Conservation (phyloP, 257 asterid species). For the Penstemon newberryi region DNA sequence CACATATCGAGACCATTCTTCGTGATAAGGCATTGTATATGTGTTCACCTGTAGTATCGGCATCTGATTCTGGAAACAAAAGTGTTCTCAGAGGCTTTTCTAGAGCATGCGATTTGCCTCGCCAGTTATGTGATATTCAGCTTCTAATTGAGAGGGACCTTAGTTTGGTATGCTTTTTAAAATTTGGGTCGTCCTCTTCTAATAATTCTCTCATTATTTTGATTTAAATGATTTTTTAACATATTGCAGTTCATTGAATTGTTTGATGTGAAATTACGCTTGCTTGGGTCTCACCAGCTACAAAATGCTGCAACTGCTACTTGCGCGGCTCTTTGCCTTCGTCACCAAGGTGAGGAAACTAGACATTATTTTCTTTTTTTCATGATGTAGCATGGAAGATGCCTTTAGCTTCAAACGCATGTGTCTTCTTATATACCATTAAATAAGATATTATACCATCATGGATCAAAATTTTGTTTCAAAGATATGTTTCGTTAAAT, state of each 20-base stretch:
- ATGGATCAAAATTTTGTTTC: too few relatives aligned
- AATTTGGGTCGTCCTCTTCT: slow-evolving; percentile 16
- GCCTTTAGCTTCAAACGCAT: neutral
- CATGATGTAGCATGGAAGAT: slow-evolving; percentile 13
- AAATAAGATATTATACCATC: neutral
- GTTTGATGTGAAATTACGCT: slow-evolving; percentile 57
- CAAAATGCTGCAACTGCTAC: slow-evolving; percentile 89
- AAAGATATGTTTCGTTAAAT: too few relatives aligned
- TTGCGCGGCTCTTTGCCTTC: slow-evolving; percentile 86
- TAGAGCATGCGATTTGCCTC: slow-evolving; percentile 44
- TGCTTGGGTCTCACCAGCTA: slow-evolving; percentile 93
- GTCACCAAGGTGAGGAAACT: slow-evolving; percentile 62
- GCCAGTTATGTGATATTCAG: slow-evolving; percentile 72
- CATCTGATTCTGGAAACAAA: slow-evolving; percentile 75
- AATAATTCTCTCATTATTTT: neutral
- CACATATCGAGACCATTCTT: slow-evolving; percentile 74
- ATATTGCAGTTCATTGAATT: slow-evolving; percentile 58
- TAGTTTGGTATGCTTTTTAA: slow-evolving; percentile 48
- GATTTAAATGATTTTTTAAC: slow-evolving; percentile 15
- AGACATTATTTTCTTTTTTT: slow-evolving; percentile 9
- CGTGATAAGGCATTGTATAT: slow-evolving; percentile 66
- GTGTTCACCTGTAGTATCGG: slow-evolving; percentile 80
- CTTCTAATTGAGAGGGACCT: slow-evolving; percentile 60
- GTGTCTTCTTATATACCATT: slow-evolving; percentile 3
- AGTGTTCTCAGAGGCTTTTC: slow-evolving; percentile 61